Base-by-base conservation (phyloP, 2,329 filamentous ascomycete genomes). In the Monosporascus cannonballus region DNA sequence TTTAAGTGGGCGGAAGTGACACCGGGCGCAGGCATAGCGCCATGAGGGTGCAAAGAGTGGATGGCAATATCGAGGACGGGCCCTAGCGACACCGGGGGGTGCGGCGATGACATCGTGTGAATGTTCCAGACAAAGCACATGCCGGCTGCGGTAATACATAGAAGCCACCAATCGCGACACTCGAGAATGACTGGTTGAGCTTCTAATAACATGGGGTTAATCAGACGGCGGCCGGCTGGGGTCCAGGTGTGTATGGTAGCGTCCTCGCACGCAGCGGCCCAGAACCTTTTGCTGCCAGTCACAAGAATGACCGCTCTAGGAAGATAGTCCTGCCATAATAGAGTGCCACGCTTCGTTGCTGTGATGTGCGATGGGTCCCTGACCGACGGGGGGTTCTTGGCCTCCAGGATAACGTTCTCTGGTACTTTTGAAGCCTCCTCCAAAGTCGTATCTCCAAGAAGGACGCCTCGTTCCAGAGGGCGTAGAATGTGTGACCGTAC, bases 91-190 rank as follows among this genome's bases (percentile, higher is more conserved):
- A 96, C 81, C 0, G 94, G 93, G 2, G 93, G 91, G 66, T 96
- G 92, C 18, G 91, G 89, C 0, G 92, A 87, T 3, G 85, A 84
- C 65, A 95, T 85, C 0, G 83, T 88, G 60, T 87, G 87, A 54
- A 96, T 78, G 67, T 97, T 93, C 92, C 93, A 99, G 42, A 99
- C 89, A 68, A 97, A 86, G 61, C 87, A 94, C 71, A 93, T 83
- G 5, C 94, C 94, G 4, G 89, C 87, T 1, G 93, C 87, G 4
- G 90, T 93, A 57, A 99, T 87, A 65, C 89, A 93, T 49, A 99
- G 77, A 5, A 99, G 74, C 89, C 90, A 97, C 73, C 88, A 88
- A 11, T 89, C 89, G 52, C 92, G 84, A 63, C 88, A 93, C 67
- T 97, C 94, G 25, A 99, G 78, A 52, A 99, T 94, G 34, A 97